Base-by-base conservation (phyloP, 192 early-diverging fungal species). In the Spizellomyces punctatus region DNA sequence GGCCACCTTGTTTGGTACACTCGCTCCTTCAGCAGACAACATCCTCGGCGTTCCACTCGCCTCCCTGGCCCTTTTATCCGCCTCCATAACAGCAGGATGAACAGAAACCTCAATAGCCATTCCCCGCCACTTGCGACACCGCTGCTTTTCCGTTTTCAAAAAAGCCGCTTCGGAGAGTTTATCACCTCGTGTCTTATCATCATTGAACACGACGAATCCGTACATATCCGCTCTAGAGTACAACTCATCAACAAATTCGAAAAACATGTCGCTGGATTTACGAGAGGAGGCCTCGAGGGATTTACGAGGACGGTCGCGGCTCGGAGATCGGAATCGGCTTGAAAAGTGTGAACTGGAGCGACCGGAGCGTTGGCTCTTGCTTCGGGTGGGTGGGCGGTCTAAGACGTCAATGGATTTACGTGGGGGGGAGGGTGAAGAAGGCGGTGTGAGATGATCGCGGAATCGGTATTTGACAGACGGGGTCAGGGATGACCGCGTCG, bases 201-300 rank as follows among this genome's bases (percentile, higher is more conserved):
- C 17, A 2, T 16, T 12, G 55, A 47, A 72, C 8, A 36, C 46
- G 71, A 72, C 71, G 43, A 63, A 64, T 14, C 71, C 71, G 42
- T 64, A 52, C 0, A 43, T 10, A 27, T 72, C 71, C 19, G 63
- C 62, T 3, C 71, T 60, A 50, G 36, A 72, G 71, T 72, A 72
- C 21, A 72, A 61, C 46, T 63, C 60, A 10, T 63, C 60, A n/a
- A 72, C 71, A 42, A 72, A 72, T 48, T 72, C 71, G 42, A 72
- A 72, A 44, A 72, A 72, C 17, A 21, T 19, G 22, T 72, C 71
- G 19, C 62, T 64, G 62, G 71, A 72, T 42, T 52, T 63, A 10
- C 71, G 71, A 16, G 61, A 64, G 2, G 71, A 19, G 2, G 71
- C 71, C 19, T 72, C 71, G 46, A 72, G 63, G 7, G 71, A 72